Conservation (phyloP, 108 stramenopile species). For the Skeletonema menzelii region DNA sequence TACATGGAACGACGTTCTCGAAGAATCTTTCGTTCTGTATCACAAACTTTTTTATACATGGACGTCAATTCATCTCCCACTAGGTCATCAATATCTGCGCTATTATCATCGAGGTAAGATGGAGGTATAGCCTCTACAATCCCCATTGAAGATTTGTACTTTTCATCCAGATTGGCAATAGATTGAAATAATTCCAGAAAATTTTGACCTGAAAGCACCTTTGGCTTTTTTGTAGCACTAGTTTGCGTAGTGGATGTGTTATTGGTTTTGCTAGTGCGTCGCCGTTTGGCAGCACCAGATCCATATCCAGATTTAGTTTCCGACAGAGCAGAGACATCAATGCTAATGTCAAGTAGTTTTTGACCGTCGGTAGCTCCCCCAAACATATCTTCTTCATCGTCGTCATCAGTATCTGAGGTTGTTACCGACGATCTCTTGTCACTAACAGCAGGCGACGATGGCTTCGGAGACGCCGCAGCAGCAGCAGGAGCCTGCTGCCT, state of each 20-base stretch:
- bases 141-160: conserved; percentile 30
- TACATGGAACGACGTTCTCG: conserved; percentile 56
- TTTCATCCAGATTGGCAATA: conserved; percentile 28
- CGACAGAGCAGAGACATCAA: conserved; percentile 40
- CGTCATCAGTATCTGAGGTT: conserved; percentile 25
- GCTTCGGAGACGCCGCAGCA: not conserved
- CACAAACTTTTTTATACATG: conserved; percentile 54
- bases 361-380: conserved; percentile 29
- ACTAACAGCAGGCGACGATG: conserved; percentile 1
- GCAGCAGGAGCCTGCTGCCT: conserved; percentile 3
- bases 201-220: conserved; percentile 30
- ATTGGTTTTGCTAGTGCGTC: conserved; percentile 25
- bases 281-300: conserved; percentile 45
- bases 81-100: conserved; percentile 28
- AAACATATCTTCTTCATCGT: conserved; percentile 59
- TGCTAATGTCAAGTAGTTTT: conserved; percentile 42
- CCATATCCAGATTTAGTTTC: conserved; percentile 11
- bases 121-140: conserved; percentile 28
- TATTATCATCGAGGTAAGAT: conserved; percentile 18
- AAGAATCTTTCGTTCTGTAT: conserved; percentile 35
- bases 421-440: conserved; percentile 21
- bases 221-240: conserved; percentile 21
- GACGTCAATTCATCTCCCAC: conserved; percentile 49
- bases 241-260: not conserved
- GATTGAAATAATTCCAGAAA: conserved; percentile 37